Evolutionary conservation across 148 eudicot genomes (phyloP).

Genomic region (Salicornia ramosissima): DNA sequence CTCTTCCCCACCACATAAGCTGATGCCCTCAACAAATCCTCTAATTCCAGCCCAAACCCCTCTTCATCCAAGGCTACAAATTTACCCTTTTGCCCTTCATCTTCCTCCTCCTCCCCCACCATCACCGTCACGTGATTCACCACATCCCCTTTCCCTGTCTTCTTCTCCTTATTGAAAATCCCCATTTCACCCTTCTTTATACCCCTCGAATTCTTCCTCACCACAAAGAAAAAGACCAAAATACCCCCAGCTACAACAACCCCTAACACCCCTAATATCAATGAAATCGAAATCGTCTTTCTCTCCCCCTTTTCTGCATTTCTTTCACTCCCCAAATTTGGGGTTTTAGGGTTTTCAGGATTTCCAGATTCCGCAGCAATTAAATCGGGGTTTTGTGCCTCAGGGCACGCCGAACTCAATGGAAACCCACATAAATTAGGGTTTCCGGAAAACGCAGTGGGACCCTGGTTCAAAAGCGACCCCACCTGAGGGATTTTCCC

Average conservation of each 20-base stretch:
- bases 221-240: constrained; percentile 46
- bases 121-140: constrained; percentile 25
- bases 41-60: constrained; percentile 76
- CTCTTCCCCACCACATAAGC: constrained; percentile 96
- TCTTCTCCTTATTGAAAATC: constrained; percentile 34
- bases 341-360: constrained; percentile 27
- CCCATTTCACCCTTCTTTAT: constrained; percentile 40
- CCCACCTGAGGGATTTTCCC: constrained; percentile 85
- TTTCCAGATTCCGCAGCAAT: constrained; percentile 34
- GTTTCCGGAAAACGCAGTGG: constrained; percentile 89
- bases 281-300: constrained; percentile 39
- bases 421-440: constrained; percentile 87
- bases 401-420: constrained; percentile 41
- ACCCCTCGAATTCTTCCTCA: constrained; percentile 41
- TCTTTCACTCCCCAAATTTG: constrained; percentile 21
- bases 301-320: constrained; percentile 15
- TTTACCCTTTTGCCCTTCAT: constrained; percentile 82
- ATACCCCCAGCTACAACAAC: constrained; percentile 37
- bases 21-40: constrained; percentile 96
- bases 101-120: constrained; percentile 28
- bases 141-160: constrained; percentile 32
- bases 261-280: constrained; percentile 43
- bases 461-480: constrained; percentile 79
- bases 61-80: constrained; percentile 71
- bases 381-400: constrained; percentile 55